Conservation (phyloP, 2,329 filamentous ascomycete genomes). For the Zopfia rhizophila region DNA sequence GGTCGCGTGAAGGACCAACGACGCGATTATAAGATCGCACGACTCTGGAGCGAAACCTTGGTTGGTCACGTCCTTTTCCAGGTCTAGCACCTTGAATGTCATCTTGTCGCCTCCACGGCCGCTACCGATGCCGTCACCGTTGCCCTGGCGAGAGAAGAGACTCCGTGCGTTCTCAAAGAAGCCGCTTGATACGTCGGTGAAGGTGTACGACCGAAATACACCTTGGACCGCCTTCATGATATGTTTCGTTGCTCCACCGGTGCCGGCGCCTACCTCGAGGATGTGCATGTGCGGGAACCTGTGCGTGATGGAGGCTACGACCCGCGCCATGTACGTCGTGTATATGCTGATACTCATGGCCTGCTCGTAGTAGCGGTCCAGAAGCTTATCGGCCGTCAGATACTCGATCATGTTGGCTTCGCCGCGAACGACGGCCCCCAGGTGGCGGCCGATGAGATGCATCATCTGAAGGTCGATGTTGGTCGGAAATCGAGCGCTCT, state of each 20-base stretch:
- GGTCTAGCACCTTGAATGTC: conserved; percentile 10
- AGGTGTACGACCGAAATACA: conserved; percentile 16
- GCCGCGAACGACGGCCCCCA: neutral
- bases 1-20: conserved; percentile 5
- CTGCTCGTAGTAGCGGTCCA: conserved; percentile 9
- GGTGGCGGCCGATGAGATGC: neutral
- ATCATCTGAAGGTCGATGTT: conserved; percentile 1
- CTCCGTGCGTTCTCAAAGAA: conserved; percentile 19
- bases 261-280: conserved; percentile 26
- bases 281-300: conserved; percentile 13
- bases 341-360: neutral
- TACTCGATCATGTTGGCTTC: conserved; percentile 7
- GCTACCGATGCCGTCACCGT: conserved; percentile 1
- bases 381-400: conserved; percentile 3
- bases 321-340: neutral
- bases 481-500: no score
- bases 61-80: conserved; percentile 2
- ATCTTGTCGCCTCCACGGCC: conserved; percentile 3
- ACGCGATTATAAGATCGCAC: conserved; percentile 19
- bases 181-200: conserved; percentile 25
- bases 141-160: conserved; percentile 5
- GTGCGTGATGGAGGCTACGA: conserved; percentile 3
- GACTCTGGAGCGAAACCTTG: conserved; percentile 12
- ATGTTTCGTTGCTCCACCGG: conserved; percentile 16
- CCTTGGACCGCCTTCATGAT: conserved; percentile 9